phyloP scores from a whole-genome alignment of 2,329 filamentous ascomycete genomes.

The Paecilomyces niveus region DNA sequence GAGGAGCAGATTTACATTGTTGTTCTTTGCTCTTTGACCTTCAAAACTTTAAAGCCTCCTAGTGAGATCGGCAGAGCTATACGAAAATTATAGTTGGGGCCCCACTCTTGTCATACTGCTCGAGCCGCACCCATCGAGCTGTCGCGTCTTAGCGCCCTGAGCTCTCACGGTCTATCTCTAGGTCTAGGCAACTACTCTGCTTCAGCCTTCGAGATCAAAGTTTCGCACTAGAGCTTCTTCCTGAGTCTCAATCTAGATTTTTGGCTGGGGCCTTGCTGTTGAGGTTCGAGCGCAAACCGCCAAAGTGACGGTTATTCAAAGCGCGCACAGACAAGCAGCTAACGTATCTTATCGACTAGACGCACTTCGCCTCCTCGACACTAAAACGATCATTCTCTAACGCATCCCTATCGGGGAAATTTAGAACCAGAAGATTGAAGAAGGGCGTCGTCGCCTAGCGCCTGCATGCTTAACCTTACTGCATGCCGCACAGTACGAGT shows the following conservation, averaged over 20 bases:
- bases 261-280: not conserved
- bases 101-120: not conserved
- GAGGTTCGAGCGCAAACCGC: not conserved
- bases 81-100: not conserved
- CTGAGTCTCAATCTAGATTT: no score
- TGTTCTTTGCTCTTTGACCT: not conserved
- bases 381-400: not conserved
- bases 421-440: not conserved
- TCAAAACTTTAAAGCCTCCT: not conserved
- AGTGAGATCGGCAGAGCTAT: not conserved
- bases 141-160: not conserved
- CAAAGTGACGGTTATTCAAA: not conserved
- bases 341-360: not conserved
- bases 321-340: not conserved
- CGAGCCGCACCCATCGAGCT: not conserved
- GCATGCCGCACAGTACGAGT: not conserved
- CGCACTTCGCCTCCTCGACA: not conserved
- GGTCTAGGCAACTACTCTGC: not conserved
- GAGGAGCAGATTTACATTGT: not conserved
- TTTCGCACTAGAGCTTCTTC: no score
- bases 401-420: not conserved
- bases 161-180: not conserved
- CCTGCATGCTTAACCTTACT: not conserved
- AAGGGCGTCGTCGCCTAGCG: not conserved
- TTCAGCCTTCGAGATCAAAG: not conserved